Conservation (phyloP, 192 early-diverging fungal species). For the Coemansia umbellata region DNA sequence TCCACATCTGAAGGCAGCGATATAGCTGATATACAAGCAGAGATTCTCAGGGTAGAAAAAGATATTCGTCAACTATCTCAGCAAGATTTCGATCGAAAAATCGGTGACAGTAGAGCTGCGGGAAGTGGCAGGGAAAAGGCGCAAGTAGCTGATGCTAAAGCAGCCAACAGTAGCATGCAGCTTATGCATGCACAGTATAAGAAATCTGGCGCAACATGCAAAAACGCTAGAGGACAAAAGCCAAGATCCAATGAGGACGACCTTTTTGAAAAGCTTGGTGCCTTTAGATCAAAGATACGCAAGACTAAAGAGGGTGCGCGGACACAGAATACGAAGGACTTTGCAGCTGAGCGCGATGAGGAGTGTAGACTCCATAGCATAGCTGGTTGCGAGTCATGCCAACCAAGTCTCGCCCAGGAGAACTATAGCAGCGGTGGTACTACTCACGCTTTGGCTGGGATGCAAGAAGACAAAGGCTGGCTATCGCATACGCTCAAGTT, state of each 20-base stretch:
- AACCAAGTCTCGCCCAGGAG: too few relatives aligned
- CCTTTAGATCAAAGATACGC: slow-evolving; percentile 50
- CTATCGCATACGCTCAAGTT: slow-evolving; percentile 74
- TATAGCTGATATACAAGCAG: neutral
- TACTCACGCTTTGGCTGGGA: too few relatives aligned
- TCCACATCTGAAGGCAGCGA: too few relatives aligned
- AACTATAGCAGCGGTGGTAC: too few relatives aligned
- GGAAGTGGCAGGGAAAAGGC: neutral
- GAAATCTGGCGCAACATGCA: neutral
- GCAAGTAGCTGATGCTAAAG: neutral
- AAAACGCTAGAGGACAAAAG: slow-evolving; percentile 11
- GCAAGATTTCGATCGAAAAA: neutral
- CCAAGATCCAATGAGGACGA: slow-evolving; percentile 41
- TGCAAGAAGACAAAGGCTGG: slow-evolving; percentile 66
- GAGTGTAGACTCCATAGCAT: too few relatives aligned
- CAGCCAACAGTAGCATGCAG: neutral
- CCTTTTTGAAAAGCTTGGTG: slow-evolving; percentile 43
- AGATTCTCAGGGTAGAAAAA: neutral
- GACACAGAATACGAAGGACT: too few relatives aligned
- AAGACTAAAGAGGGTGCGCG: slow-evolving; percentile 54
- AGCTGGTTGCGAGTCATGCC: too few relatives aligned
- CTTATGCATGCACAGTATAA: slow-evolving; percentile 20
- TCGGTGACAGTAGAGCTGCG: neutral
- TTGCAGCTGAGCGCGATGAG: too few relatives aligned
- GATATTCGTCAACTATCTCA: neutral